phyloP scores from a whole-genome alignment of 352 stramenopile species.

The Phytophthora boehmeriae region DNA sequence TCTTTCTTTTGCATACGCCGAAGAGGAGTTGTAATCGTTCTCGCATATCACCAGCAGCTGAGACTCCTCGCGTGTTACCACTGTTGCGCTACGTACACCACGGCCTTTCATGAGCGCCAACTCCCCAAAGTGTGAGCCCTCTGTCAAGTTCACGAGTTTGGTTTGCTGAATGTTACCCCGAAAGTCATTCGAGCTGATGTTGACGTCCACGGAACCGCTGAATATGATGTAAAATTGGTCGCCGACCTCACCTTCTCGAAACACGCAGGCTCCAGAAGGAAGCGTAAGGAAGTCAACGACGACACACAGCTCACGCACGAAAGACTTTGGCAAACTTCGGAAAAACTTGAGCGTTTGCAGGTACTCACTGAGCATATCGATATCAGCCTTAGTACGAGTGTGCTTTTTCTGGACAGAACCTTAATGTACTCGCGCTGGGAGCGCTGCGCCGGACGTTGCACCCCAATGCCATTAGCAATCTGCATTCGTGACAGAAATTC shows the following conservation, averaged over 20 bases:
- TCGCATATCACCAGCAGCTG: conserved; percentile 77
- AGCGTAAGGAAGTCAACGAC: conserved; percentile 66
- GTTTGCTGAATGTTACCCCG: conserved; percentile 58
- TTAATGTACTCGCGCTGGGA: conserved; percentile 61
- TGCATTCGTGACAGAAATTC: conserved; percentile 73
- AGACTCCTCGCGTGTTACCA: conserved; percentile 63
- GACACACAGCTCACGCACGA: conserved; percentile 68
- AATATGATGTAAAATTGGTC: conserved; percentile 85
- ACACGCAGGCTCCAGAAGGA: conserved; percentile 48
- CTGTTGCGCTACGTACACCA: conserved; percentile 71
- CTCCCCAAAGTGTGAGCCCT: conserved; percentile 73
- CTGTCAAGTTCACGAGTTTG: conserved; percentile 74
- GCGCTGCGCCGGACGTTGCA: conserved; percentile 24
- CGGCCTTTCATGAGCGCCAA: conserved; percentile 79
- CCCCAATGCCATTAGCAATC: conserved; percentile 43
- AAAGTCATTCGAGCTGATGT: conserved; percentile 61
- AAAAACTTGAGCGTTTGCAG: conserved; percentile 84
- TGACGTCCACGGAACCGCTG: conserved; percentile 70
- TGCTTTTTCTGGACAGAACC: conserved; percentile 56
- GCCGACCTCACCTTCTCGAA: conserved; percentile 70
- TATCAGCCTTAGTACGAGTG: conserved; percentile 49
- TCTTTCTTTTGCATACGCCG: conserved; percentile 74
- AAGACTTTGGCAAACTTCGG: conserved; percentile 58
- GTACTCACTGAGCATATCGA: conserved; percentile 73
- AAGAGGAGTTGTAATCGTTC: conserved; percentile 74